phyloP scores from a whole-genome alignment of 768 basidiomycete genomes.

The Fibroporia radiculosa region DNA sequence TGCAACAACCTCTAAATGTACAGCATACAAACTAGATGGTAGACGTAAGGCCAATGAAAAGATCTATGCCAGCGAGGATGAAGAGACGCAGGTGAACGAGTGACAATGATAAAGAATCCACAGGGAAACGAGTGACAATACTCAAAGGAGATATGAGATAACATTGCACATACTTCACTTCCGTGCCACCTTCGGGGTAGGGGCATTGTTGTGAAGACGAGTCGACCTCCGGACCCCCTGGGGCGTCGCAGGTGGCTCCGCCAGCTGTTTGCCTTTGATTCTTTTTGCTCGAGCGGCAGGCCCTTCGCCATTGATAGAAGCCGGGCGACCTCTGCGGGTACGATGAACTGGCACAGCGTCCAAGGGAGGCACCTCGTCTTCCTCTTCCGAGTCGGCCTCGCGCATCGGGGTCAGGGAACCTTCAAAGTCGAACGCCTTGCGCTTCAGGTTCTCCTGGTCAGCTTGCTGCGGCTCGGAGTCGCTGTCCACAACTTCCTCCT shows the following conservation, averaged over 20 bases:
- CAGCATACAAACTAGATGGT: too few relatives aligned
- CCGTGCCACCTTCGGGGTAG: too few relatives aligned
- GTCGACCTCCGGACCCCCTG: not conserved
- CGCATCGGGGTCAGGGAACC: constrained; percentile 15
- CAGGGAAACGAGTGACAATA: too few relatives aligned
- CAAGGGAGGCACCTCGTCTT: not conserved
- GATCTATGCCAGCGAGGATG: too few relatives aligned
- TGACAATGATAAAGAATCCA: too few relatives aligned
- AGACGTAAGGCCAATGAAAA: too few relatives aligned
- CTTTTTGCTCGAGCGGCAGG: not conserved
- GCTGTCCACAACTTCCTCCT: constrained; percentile 29
- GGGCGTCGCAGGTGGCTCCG: not conserved
- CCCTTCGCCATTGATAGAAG: not conserved
- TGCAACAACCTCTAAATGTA: too few relatives aligned
- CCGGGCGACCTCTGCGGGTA: not conserved
- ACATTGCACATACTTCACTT: too few relatives aligned
- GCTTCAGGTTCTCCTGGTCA: constrained; percentile 22
- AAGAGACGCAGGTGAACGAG: too few relatives aligned
- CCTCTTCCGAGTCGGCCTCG: constrained; percentile 14
- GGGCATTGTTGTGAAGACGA: too few relatives aligned
- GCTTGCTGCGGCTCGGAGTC: constrained; percentile 10
- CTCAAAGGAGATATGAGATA: too few relatives aligned
- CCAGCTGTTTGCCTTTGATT: not conserved
- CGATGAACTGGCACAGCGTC: not conserved
- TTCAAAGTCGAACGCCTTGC: constrained; percentile 23